These are phyloP conservation scores for Blastobotrys arbuscula DNA, from an alignment of 1,139 yeast species.

Conservation along the genomic window DNA sequence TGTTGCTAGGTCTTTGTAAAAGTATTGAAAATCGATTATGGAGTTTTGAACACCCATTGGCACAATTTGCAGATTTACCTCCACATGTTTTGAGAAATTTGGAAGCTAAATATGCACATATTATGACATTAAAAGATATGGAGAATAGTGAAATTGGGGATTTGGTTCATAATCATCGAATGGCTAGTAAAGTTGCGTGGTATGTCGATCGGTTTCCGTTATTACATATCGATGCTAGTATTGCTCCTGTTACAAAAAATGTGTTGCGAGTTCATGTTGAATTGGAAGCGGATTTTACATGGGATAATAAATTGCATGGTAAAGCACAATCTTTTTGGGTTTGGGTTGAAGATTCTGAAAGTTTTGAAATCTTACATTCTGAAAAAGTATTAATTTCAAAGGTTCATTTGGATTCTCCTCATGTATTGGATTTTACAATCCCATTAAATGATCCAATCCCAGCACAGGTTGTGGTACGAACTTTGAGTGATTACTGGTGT, in stretches of 20 bases:
- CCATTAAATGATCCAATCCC: conserved; percentile 88
- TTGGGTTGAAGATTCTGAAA: conserved; percentile 71
- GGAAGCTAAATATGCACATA: conserved; percentile 57
- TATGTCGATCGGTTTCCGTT: conserved; percentile 70
- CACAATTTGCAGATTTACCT: conserved; percentile 49
- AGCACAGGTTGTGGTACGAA: conserved; percentile 74
- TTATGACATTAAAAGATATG: conserved; percentile 71
- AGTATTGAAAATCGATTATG: conserved; percentile 79
- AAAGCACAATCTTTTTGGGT: conserved; percentile 91
- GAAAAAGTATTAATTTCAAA: conserved; percentile 69
- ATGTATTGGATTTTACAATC: conserved; percentile 85
- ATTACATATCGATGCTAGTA: conserved; percentile 65
- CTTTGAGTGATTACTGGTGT: conserved; percentile 81
- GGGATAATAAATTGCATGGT: conserved; percentile 84
- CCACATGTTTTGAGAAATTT: conserved; percentile 43
- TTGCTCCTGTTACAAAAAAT: conserved; percentile 84
- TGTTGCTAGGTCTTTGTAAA: conserved; percentile 75
- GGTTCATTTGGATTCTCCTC: conserved; percentile 51
- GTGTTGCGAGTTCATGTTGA: conserved; percentile 77
- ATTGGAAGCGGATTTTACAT: conserved; percentile 68
- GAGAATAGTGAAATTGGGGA: conserved; percentile 77
- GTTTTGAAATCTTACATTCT: conserved; percentile 65
- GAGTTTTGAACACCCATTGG: conserved; percentile 87
- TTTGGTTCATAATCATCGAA: conserved; percentile 69
- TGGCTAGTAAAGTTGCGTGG: conserved; percentile 61